Evolutionary conservation across 2,329 filamentous ascomycete species (phyloP), one percentile per base, ranked within the genome.

Genomic region (Colletotrichum sp.): DNA sequence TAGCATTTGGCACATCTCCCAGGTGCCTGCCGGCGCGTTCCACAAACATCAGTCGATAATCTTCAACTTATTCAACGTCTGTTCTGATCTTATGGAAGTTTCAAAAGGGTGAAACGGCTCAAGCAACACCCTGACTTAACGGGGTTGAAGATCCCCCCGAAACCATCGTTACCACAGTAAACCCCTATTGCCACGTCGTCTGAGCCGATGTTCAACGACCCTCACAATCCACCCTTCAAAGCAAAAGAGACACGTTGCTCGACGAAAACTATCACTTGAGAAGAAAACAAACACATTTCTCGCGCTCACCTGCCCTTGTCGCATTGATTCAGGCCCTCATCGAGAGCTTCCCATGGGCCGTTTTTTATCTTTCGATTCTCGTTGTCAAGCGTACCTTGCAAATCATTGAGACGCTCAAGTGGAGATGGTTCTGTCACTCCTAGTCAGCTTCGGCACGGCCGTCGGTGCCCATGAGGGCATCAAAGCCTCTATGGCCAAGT

Each of bases 381-480:
- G 30, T 16, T 28, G 24, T 43, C 34, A 24, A 38, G 38, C 36
- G n/a, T 56, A 66, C 36, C 61, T 55, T 60, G 61, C 62, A 26
- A 8, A 58, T 28, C 32, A 28, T 48, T 34, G n/a, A 26, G 30
- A 60, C 4, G 21, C 24, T 12, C 5, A 28, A 8, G 55, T 43
- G 68, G 55, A 74, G 15, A 81, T 80, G 79, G 78, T 79, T 13
- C 76, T 83, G 32, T 79, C 81, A 5, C 84, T 86, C 36, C 81
- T 86, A 43, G 79, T 86, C 65, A 84, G 84, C 58, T 85, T 87
- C 71, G 84, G 83, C 55, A 84, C 87, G 26, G 86, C 88, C 72
- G 83, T 87, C 73, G 87, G 87, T 74, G 83, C 86, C 0, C 84
- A 86, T 24, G 87, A 89, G 79, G 87, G 85, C 18, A 87, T 89